Base-by-base conservation (phyloP, 805 yeast species). In the Wickerhamomyces canadensis region DNA sequence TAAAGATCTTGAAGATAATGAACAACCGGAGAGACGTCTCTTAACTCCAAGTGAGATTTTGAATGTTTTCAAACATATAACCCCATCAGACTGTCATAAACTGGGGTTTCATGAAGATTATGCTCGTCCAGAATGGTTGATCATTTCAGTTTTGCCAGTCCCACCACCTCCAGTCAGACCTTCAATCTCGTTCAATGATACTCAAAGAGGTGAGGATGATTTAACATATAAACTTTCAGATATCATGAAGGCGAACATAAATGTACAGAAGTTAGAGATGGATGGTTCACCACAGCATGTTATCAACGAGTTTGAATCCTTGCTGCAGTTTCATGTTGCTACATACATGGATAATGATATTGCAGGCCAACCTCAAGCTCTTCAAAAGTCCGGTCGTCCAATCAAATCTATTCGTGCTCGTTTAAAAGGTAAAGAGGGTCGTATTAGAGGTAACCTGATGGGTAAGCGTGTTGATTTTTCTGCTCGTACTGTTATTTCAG, bases 151-250 rank as follows among this genome's bases (percentile, higher is more conserved):
- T n/a, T 70, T 93, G 54, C 98, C 99, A 1, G 98, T 93, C 15
- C 99, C 99, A 31, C 99, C 99, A 35, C 99, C 99, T 44, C 98
- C 97, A 25, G 99, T 93, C 24, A 82, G 99, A 62, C 99, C 99
- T 10, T 85, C 96, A 18, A 93, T 93, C 67, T 96, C 98, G 2
- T 89, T 93, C 55, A 93, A 93, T 50, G 98, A 93, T 59, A 86
- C 97, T 10, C 96, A 95, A 44, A 80, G 98, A 67, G 97, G 98
- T 51, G 98, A 93, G 63, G 99, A 93, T 76, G 99, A 93, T 72
- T 81, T 93, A 65, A 93, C 99, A 2, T 93, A 89, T 61, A 93
- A 93, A 64, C 72, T 93, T 48, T 97, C 98, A 8, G 99, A 93
- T 72, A 89, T 93, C 35, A 67, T 93, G 54, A 93, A 93, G 62